These are phyloP conservation scores for Ophiosphaerella narmari DNA, from an alignment of 2,329 filamentous ascomycete species.

Conservation along the genomic window DNA sequence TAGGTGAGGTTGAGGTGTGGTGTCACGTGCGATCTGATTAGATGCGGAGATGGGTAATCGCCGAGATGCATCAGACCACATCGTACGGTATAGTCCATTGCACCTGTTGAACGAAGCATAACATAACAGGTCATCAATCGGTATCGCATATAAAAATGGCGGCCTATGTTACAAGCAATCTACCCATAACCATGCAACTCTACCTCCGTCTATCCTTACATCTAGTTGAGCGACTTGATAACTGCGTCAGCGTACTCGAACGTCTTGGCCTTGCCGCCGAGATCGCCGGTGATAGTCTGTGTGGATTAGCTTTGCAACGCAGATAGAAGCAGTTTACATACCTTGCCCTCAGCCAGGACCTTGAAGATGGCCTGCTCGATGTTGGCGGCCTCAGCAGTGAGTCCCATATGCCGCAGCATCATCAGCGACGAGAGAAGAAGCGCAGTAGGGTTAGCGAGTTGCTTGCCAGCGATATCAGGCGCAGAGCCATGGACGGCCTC, in stretches of 20 bases:
- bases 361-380: slow-evolving; percentile 97
- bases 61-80: too few relatives aligned
- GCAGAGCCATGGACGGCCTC: slow-evolving; percentile 98
- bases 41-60: slow-evolving; percentile 12
- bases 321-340: slow-evolving; percentile 39
- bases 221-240: slow-evolving; percentile 65
- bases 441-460: slow-evolving; percentile 94
- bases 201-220: too few relatives aligned
- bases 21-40: slow-evolving; percentile 23
- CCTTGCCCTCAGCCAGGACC: slow-evolving; percentile 94
- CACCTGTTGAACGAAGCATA: neutral
- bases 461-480: slow-evolving; percentile 95
- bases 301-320: slow-evolving; percentile 14
- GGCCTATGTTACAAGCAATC: slow-evolving; percentile 44
- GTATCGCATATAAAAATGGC: slow-evolving; percentile 29
- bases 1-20: slow-evolving; percentile 2
- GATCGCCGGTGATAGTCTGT: slow-evolving; percentile 83
- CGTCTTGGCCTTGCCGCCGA: slow-evolving; percentile 96
- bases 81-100: too few relatives aligned
- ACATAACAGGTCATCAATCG: slow-evolving; percentile 12
- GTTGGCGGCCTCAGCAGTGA: slow-evolving; percentile 78
- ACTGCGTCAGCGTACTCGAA: slow-evolving; percentile 92
- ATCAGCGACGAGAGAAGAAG: slow-evolving; percentile 95
- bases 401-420: slow-evolving; percentile 99
- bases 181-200: too few relatives aligned